Evolutionary conservation across 768 basidiomycete species (phyloP).

Genomic region (Cystobasidiopsis lactophilus): DNA sequence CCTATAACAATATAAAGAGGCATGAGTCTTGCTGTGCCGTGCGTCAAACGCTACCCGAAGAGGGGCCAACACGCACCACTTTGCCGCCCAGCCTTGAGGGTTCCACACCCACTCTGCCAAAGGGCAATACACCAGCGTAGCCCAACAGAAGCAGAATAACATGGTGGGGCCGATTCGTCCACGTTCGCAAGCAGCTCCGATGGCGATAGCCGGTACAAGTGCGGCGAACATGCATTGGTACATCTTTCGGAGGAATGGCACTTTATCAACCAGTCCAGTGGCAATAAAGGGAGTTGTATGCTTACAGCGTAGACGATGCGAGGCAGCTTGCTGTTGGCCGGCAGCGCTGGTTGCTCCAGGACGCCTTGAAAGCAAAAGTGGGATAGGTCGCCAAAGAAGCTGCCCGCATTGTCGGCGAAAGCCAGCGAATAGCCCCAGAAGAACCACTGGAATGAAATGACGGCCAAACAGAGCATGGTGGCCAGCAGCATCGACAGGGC

Average conservation of each 20-base stretch:
- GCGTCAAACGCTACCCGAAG: too few relatives aligned
- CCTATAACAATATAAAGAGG: too few relatives aligned
- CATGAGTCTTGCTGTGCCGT: too few relatives aligned
- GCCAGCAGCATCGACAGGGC: slow-evolving; percentile 39
- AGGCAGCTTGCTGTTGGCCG: slow-evolving; percentile 34
- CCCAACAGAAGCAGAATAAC: slow-evolving; percentile 82
- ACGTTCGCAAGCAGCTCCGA: slow-evolving; percentile 83
- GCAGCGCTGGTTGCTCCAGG: slow-evolving; percentile 17
- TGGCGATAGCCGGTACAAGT: slow-evolving; percentile 21
- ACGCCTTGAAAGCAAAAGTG: slow-evolving; percentile 58
- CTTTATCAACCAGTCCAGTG: slow-evolving; percentile 25
- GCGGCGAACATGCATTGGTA: slow-evolving; percentile 76
- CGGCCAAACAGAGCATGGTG: slow-evolving; percentile 29
- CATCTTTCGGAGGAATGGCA: slow-evolving; percentile 50
- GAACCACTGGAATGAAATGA: slow-evolving; percentile 33
- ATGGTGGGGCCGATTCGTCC: slow-evolving; percentile 62
- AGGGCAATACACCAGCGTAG: slow-evolving; percentile 66
- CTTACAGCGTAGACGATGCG: slow-evolving; percentile 42
- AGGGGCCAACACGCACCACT: too few relatives aligned
- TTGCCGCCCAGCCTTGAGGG: too few relatives aligned
- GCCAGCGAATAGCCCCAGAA: slow-evolving; percentile 33
- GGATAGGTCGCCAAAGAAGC: slow-evolving; percentile 64
- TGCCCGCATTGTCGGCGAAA: slow-evolving; percentile 54
- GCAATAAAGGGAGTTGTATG: background rate
- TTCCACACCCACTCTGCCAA: too few relatives aligned